Evolutionary conservation across 2,329 filamentous ascomycete species (phyloP).

Genomic region (Arthrobotrys entomopaga): DNA sequence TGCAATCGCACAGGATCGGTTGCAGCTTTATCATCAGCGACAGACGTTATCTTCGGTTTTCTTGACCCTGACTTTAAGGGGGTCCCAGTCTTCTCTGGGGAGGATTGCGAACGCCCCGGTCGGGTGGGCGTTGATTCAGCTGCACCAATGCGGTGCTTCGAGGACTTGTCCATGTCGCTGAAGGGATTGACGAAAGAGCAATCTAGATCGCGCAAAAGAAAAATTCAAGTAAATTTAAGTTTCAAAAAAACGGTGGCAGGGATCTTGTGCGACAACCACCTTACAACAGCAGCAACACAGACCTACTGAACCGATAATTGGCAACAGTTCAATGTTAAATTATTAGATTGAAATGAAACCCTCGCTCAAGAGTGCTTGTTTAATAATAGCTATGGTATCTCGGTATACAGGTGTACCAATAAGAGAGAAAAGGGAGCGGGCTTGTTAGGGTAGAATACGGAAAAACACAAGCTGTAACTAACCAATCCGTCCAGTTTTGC

Average conservation of each 20-base stretch:
- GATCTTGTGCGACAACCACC: constrained; percentile 21
- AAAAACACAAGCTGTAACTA: background rate
- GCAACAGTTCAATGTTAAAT: too few species aligned
- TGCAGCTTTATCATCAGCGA: constrained; percentile 3
- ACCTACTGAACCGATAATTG: background rate
- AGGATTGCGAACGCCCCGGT: constrained; percentile 2
- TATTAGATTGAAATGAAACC: too few species aligned
- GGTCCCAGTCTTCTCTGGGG: constrained; percentile 4
- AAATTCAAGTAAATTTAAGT: constrained; percentile 43
- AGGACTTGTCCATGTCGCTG: constrained; percentile 38
- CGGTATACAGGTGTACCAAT: background rate
- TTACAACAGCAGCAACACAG: constrained; percentile 4
- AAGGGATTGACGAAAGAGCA: constrained; percentile 5
- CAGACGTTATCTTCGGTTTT: background rate
- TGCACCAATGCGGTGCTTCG: constrained; percentile 28
- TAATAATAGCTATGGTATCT: constrained; percentile 1
- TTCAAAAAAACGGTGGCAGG: constrained; percentile 32
- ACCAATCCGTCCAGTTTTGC: background rate
- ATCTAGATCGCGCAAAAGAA: constrained; percentile 18
- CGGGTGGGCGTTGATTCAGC: constrained; percentile 8
- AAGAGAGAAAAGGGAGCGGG: background rate
- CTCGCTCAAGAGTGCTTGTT: too few species aligned
- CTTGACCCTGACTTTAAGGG: constrained; percentile 18
- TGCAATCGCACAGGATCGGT: constrained; percentile 71
- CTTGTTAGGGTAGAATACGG: background rate